Percentiles rank a stretch among this genome's conserved stretches.
Conservation (phyloP, 2,329 filamentous ascomycete genomes). For the Fusarium torulosum region DNA sequence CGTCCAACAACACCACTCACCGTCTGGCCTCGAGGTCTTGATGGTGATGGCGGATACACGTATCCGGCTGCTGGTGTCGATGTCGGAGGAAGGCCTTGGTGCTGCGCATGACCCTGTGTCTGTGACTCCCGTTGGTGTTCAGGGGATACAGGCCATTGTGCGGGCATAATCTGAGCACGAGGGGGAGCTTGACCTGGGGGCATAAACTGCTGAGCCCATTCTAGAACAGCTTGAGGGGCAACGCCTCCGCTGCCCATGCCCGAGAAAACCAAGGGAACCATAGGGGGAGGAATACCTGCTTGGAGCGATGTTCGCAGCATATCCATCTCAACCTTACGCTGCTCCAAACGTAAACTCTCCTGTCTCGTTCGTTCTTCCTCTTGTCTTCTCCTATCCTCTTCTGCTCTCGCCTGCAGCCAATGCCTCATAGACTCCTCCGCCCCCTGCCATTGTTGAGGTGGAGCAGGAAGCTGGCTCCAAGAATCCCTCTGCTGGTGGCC, state of each 20-base stretch:
- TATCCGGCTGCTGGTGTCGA: slow-evolving; percentile 58
- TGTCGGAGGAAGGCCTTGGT: slow-evolving; percentile 54
- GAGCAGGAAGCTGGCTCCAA: slow-evolving; percentile 70
- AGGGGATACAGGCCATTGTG: slow-evolving; percentile 64
- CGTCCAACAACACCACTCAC: slow-evolving; percentile 58
- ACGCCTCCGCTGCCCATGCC: slow-evolving; percentile 73
- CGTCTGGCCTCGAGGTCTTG: slow-evolving; percentile 64
- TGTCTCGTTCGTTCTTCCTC: slow-evolving; percentile 78
- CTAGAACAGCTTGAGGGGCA: slow-evolving; percentile 70
- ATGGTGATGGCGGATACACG: slow-evolving; percentile 63
- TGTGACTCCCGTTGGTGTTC: slow-evolving; percentile 68
- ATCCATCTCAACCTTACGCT: slow-evolving; percentile 77
- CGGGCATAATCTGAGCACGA: slow-evolving; percentile 63
- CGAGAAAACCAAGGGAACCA: slow-evolving; percentile 81
- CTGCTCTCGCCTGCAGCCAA: slow-evolving; percentile 78
- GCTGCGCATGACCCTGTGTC: slow-evolving; percentile 58
- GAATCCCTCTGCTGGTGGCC: slow-evolving; percentile 54
- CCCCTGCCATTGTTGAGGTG: slow-evolving; percentile 74
- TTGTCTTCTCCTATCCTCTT: slow-evolving; percentile 79
- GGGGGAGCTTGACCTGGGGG: slow-evolving; percentile 61
- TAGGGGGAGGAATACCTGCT: slow-evolving; percentile 77
- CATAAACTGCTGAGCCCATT: slow-evolving; percentile 77
- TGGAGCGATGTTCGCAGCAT: slow-evolving; percentile 77
- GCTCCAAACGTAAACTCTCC: slow-evolving; percentile 76
- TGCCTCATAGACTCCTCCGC: slow-evolving; percentile 78